Conservation (phyloP, 140 eudicot species). For the Senecio squalidus region DNA sequence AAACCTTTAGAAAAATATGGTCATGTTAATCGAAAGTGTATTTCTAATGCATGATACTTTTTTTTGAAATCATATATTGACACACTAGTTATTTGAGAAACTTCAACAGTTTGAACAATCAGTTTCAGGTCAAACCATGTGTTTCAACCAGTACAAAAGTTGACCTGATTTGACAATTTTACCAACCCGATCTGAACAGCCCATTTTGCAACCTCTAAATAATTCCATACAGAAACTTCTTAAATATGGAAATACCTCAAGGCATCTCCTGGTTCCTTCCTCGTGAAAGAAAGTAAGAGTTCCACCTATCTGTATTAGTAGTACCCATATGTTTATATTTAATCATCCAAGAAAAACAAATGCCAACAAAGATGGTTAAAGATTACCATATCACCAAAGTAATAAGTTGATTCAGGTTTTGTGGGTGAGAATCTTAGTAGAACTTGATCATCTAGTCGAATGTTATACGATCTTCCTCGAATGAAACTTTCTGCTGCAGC, state of each 20-base stretch:
- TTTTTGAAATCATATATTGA: too few species aligned
- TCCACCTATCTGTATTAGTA: constrained; percentile 78
- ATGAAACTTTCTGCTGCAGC: constrained; percentile 96
- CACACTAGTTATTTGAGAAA: background rate
- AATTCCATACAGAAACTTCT: background rate
- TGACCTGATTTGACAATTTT: too few species aligned
- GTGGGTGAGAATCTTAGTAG: constrained; percentile 91
- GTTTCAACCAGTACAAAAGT: too few species aligned
- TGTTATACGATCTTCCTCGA: constrained; percentile 97
- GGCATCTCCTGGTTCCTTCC: constrained; percentile 91
- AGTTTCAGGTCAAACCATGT: background rate
- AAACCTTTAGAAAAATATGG: background rate
- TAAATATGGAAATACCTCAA: constrained; percentile 58
- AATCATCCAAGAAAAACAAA: constrained; percentile 2
- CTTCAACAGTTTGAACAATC: too few species aligned
- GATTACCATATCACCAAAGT: constrained; percentile 89
- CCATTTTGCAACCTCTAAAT: background rate
- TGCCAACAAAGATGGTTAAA: background rate
- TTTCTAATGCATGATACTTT: background rate
- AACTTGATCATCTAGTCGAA: constrained; percentile 95
- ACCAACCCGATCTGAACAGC: background rate
- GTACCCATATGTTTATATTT: constrained; percentile 1
- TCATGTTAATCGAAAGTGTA: background rate
- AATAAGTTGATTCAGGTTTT: constrained; percentile 84
- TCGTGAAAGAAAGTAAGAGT: constrained; percentile 93